A percentile compares a stretch with the other conserved stretches of the same genome.
phyloP scores from a whole-genome alignment of 805 yeast species.

The Candida sonorensis region DNA sequence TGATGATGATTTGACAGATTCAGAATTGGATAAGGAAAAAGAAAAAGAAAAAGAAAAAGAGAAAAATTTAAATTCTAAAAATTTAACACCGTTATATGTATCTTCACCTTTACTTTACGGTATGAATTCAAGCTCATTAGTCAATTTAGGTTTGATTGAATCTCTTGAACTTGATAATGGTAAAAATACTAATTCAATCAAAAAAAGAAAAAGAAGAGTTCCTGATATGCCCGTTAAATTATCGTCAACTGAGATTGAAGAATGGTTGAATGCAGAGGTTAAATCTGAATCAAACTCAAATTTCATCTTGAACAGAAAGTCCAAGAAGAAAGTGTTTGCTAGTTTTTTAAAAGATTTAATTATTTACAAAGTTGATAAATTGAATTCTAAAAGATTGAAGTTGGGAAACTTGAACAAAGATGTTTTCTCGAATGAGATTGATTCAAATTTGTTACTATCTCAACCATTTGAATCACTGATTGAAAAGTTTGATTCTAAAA shows the following conservation, averaged over 20 bases:
- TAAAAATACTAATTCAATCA: no score
- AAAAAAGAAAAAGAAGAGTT: constrained; percentile 12
- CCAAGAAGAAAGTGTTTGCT: constrained; percentile 21
- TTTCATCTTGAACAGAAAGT: constrained; percentile 16
- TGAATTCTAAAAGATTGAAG: constrained; percentile 12
- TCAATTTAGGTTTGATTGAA: no score
- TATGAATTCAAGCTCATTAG: not conserved
- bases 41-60: no score
- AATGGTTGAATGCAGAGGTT: constrained; percentile 18
- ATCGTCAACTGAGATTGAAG: constrained; percentile 13
- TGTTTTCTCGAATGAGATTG: constrained; percentile 11
- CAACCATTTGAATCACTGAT: constrained; percentile 9
- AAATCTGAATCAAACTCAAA: constrained; percentile 20
- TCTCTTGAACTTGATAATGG: no score
- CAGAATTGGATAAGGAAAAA: no score
- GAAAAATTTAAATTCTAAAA: no score
- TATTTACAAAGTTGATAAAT: constrained; percentile 12
- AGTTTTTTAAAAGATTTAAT: constrained; percentile 22
- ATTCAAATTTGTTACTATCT: constrained; percentile 7
- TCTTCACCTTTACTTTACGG: no score
- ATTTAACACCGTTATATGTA: no score
- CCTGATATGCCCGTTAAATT: constrained; percentile 15
- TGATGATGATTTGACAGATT: no score
- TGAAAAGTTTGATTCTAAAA: no score
- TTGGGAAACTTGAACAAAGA: constrained; percentile 19